Percentiles rank a stretch among this genome's conserved stretches.
These are phyloP conservation scores for Taiozyma sp. DNA, from an alignment of 1,139 yeast genomes.

Conservation along the genomic window DNA sequence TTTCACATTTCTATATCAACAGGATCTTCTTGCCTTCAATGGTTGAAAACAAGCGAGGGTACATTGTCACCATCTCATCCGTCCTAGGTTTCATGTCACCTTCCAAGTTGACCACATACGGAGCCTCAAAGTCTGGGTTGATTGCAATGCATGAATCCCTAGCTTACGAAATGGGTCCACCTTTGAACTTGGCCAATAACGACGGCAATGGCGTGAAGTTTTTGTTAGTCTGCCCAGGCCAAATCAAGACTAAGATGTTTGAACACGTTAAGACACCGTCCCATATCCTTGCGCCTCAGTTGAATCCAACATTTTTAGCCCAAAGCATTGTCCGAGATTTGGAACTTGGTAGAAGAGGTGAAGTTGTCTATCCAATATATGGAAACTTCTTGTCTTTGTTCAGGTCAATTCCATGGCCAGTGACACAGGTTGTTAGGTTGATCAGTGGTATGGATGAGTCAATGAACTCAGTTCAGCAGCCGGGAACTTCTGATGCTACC, in stretches of 20 bases:
- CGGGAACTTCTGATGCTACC: no score
- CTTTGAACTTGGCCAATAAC: constrained; percentile 7
- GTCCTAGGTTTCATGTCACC: constrained; percentile 85
- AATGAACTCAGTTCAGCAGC: constrained; percentile 28
- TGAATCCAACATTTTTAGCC: constrained; percentile 67
- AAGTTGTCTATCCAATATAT: constrained; percentile 69
- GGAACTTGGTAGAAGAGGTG: constrained; percentile 60
- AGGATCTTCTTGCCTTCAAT: constrained; percentile 71
- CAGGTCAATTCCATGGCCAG: constrained; percentile 70
- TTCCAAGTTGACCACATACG: constrained; percentile 72
- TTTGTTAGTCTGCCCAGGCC: constrained; percentile 82
- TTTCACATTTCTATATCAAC: constrained; percentile 66
- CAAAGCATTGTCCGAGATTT: constrained; percentile 49
- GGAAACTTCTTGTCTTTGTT: constrained; percentile 69
- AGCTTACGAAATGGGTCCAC: constrained; percentile 63
- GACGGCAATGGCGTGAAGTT: constrained; percentile 55
- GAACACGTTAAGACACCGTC: constrained; percentile 69
- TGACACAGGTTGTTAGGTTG: constrained; percentile 49
- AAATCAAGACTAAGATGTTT: constrained; percentile 70
- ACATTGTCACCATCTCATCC: constrained; percentile 75
- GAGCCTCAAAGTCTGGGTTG: constrained; percentile 86
- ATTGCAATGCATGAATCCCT: constrained; percentile 82
- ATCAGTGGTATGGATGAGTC: constrained; percentile 62
- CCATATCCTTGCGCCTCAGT: constrained; percentile 70
- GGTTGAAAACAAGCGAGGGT: constrained; percentile 62